These are phyloP conservation scores for Aspergillus sclerotialis DNA, from an alignment of 2,329 filamentous ascomycete species.

Conservation along the genomic window DNA sequence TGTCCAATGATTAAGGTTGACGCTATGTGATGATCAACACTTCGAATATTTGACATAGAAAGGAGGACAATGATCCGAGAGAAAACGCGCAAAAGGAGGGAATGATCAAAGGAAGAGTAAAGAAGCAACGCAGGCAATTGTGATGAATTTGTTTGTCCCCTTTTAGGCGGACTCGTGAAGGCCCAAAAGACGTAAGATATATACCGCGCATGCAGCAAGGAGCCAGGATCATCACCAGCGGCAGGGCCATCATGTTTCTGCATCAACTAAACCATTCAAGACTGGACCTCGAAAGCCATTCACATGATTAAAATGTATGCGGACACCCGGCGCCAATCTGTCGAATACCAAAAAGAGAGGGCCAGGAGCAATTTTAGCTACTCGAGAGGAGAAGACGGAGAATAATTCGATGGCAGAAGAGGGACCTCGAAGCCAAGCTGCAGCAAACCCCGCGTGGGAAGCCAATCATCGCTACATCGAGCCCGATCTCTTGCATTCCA, in stretches of 20 bases:
- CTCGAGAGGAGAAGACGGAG: constrained; percentile 8
- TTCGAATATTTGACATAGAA: constrained; percentile 7
- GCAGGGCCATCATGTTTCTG: constrained; percentile 10
- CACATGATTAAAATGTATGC: constrained; percentile 33
- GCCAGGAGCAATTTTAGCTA: background rate
- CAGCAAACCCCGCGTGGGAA: constrained; percentile 12
- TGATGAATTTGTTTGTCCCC: too few relatives aligned
- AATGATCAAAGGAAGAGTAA: too few relatives aligned
- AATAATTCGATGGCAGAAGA: constrained; percentile 13
- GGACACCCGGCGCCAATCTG: constrained; percentile 27
- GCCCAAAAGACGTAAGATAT: too few relatives aligned
- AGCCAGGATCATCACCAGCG: background rate
- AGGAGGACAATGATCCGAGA: too few relatives aligned
- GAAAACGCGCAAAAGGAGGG: too few relatives aligned
- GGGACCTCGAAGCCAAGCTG: background rate
- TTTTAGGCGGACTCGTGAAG: too few relatives aligned
- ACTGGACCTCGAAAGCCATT: constrained; percentile 22
- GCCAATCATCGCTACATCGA: constrained; percentile 11
- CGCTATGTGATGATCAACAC: too few relatives aligned
- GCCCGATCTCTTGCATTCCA: constrained; percentile 1
- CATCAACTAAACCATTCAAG: constrained; percentile 13
- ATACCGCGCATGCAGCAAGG: background rate
- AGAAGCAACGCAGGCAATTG: too few relatives aligned
- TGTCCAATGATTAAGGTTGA: constrained; percentile 5
- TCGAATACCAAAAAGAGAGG: constrained; percentile 8